A percentile compares a stretch with the other conserved stretches of the same genome.
Evolutionary conservation across 169 alveolate genomes (phyloP).

Genomic region (Miamiensis avidus): DNA sequence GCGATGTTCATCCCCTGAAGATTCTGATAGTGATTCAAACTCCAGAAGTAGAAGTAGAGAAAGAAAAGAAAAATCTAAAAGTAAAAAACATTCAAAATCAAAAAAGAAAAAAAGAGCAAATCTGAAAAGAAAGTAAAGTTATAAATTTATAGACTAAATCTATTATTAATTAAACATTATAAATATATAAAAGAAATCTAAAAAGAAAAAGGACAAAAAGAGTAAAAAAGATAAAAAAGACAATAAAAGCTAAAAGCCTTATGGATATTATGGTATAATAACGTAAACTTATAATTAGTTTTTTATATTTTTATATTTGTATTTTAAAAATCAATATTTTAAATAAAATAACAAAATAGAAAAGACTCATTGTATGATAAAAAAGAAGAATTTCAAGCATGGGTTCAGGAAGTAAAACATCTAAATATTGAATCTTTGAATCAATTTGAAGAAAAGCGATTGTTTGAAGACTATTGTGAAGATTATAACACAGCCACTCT

Average conservation of each 20-base stretch:
- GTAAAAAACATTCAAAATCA: no score
- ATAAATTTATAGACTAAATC: no score
- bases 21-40: background rate
- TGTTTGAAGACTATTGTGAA: conserved; percentile 62
- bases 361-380: conserved; percentile 50
- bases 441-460: conserved; percentile 50
- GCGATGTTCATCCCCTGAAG: background rate
- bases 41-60: background rate
- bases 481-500: conserved; percentile 66
- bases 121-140: background rate
- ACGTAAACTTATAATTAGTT: background rate
- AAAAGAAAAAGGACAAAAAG: background rate
- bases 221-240: background rate
- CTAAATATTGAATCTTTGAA: conserved; percentile 47
- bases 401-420: conserved; percentile 64
- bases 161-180: no score
- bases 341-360: no score
- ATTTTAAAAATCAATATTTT: no score
- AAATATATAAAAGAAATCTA: no score
- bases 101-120: background rate
- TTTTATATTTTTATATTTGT: no score
- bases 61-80: background rate
- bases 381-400: conserved; percentile 55
- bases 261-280: background rate
- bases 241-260: background rate